Base-by-base conservation (phyloP, 169 alveolate genomes). In the Prorocentrum cordatum region DNA sequence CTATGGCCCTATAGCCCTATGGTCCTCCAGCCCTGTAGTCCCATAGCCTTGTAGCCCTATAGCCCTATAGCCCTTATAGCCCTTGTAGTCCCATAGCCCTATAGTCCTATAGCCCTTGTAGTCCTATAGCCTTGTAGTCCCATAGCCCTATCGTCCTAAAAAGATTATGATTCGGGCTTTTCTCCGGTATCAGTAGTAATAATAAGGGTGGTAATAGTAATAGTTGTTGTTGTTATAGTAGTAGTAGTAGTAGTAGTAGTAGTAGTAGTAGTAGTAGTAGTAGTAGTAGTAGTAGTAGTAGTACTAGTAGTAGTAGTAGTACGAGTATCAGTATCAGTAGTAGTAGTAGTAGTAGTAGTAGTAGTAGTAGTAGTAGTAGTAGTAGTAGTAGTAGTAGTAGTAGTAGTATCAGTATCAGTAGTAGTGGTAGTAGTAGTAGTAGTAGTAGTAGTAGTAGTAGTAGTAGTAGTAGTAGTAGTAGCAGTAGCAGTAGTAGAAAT, bases 321-420 rank as follows among this genome's bases (percentile, higher is more conserved):
- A 58, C 20, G 7, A 58, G 31, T 58, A 58, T 31, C 27, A 58
- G 33, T 58, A 58, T 9, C 27, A 58, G 67, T 58, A 58, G 67
- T 58, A 58, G 33, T 58, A 58, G 67, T 58, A 58, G 67, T 24
- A 58, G 16, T 58, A 58, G 67, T 58, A 58, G 67, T 58, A 58
- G 67, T 58, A 58, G 67, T 58, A 58, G 67, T 58, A 58, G 33
- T 58, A 58, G 67, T 58, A 26, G 67, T 58, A 58, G 67, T 58
- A 58, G 67, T 58, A 26, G 67, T 58, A 58, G 33, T 58, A 58
- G 67, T 58, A 58, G 33, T 58, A 58, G 67, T 58, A 58, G 33
- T 58, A 58, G 67, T 58, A 58, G 33, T 24, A 58, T 31, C 27
- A 58, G 33, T 58, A 58, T 31, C 27, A 58, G 33, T 58, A 58